phyloP scores from a whole-genome alignment of 2,329 filamentous ascomycete genomes.

The Apiospora aurea region DNA sequence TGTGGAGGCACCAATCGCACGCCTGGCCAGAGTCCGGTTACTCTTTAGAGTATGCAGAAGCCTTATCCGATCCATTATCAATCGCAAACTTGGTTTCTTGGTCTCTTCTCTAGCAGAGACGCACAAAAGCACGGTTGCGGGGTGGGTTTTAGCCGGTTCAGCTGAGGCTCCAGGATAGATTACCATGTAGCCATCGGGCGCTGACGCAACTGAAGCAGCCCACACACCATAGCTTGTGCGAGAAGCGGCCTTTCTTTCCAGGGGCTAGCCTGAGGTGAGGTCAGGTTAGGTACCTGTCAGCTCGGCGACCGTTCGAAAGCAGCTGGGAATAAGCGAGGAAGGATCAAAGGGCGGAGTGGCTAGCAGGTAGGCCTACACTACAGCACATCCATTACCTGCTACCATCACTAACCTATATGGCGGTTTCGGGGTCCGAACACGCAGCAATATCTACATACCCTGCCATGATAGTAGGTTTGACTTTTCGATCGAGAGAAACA shows the following conservation, averaged over 20 bases:
- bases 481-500: background rate
- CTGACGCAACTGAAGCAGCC: slow-evolving; percentile 15
- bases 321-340: slow-evolving; percentile 6
- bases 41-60: background rate
- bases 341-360: slow-evolving; percentile 6
- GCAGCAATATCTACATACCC: too few species aligned
- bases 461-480: background rate
- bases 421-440: background rate
- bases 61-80: slow-evolving; percentile 10
- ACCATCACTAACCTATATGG: background rate
- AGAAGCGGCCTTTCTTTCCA: slow-evolving; percentile 2
- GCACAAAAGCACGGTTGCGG: slow-evolving; percentile 1
- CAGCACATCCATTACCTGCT: background rate
- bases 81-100: background rate
- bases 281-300: background rate
- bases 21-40: background rate
- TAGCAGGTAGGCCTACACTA: background rate
- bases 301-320: background rate
- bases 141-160: slow-evolving; percentile 10
- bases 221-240: background rate
- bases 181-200: background rate
- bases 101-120: background rate
- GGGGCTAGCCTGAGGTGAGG: background rate
- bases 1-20: slow-evolving; percentile 2
- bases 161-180: background rate